These are phyloP conservation scores for Rhipidocladum racemiflorum DNA, from an alignment of 176 grass and related monocot species.

Conservation along the genomic window DNA sequence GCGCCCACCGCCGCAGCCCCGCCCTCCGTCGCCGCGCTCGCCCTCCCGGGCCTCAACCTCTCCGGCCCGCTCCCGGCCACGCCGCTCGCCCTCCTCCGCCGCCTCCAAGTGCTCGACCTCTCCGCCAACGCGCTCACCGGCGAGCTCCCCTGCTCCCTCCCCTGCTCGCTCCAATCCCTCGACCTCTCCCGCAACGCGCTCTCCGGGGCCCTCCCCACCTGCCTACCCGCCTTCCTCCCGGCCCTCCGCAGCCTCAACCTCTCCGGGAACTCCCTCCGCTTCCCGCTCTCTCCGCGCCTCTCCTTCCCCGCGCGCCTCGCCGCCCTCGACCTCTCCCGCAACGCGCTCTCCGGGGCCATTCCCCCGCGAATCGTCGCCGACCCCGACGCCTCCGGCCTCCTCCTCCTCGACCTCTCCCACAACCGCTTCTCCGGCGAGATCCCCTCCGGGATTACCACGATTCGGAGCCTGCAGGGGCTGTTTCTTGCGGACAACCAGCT, in stretches of 20 bases:
- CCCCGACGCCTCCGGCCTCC: constrained; percentile 51
- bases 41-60: constrained; percentile 38
- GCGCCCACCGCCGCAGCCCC: neutral
- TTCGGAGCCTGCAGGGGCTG: constrained; percentile 79
- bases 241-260: constrained; percentile 63
- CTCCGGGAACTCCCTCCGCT: constrained; percentile 63
- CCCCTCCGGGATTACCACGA: constrained; percentile 46
- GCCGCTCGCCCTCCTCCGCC: constrained; percentile 49
- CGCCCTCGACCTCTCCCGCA: constrained; percentile 70
- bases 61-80: constrained; percentile 25
- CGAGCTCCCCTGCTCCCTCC: constrained; percentile 57
- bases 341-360: constrained; percentile 55
- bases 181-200: constrained; percentile 73
- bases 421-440: constrained; percentile 80
- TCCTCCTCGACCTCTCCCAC: constrained; percentile 64
- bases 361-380: constrained; percentile 63
- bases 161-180: constrained; percentile 45
- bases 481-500: constrained; percentile 76
- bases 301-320: constrained; percentile 70
- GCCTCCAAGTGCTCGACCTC: constrained; percentile 28
- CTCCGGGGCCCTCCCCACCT: constrained; percentile 65
- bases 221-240: constrained; percentile 47
- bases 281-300: constrained; percentile 75
- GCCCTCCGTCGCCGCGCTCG: constrained; percentile 37
- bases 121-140: constrained; percentile 44